These are phyloP conservation scores for Suhomyces chickasaworum DNA, from an alignment of 1,139 yeast genomes.

Conservation along the genomic window DNA sequence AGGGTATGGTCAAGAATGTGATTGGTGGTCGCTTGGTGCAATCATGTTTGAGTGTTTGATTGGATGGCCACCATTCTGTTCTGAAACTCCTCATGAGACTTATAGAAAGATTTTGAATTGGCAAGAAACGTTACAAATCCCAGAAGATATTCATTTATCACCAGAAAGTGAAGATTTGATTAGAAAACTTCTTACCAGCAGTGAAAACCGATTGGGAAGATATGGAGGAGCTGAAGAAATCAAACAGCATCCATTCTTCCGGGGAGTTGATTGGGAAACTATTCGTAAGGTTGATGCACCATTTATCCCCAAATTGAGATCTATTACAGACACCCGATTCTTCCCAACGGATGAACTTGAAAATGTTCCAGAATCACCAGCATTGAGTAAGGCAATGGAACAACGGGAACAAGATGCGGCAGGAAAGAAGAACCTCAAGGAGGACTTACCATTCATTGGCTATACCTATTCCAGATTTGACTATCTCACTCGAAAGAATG, in stretches of 20 bases:
- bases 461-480: constrained; percentile 95
- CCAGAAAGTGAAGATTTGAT: constrained; percentile 95
- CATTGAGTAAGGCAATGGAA: constrained; percentile 69
- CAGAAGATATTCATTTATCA: constrained; percentile 92
- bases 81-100: constrained; percentile 98
- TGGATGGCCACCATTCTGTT: constrained; percentile 99
- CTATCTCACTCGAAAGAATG: constrained; percentile 85
- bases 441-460: constrained; percentile 94
- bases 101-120: constrained; percentile 92
- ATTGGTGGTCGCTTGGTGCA: constrained; percentile 99
- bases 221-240: constrained; percentile 94
- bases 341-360: constrained; percentile 98
- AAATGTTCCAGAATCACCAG: constrained; percentile 94
- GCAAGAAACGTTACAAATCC: constrained; percentile 91
- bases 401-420: constrained; percentile 49
- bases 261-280: constrained; percentile 96
- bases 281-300: constrained; percentile 95
- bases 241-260: constrained; percentile 88
- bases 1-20: constrained; percentile 99
- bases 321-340: constrained; percentile 94
- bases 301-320: constrained; percentile 70
- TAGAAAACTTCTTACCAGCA: constrained; percentile 74
- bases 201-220: constrained; percentile 87
- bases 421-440: constrained; percentile 56
- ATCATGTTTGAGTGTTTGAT: constrained; percentile 98